Evolutionary conservation across 768 basidiomycete genomes (phyloP).

Genomic region (Lactifluus rugatus): DNA sequence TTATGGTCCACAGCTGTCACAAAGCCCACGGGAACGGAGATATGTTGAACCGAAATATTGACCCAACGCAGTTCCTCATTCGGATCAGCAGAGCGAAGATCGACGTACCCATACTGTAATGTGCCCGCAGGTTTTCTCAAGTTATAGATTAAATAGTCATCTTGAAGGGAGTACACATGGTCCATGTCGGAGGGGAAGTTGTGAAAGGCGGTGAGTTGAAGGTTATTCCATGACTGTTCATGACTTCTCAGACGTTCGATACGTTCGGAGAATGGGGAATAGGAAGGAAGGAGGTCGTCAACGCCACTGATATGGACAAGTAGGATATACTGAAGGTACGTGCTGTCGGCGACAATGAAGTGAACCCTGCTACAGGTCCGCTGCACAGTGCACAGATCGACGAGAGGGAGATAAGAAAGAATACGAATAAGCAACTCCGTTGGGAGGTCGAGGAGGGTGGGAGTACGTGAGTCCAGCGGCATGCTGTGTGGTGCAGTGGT

Average conservation of each 20-base stretch:
- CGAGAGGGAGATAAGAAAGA: background rate
- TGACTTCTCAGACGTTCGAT: slow-evolving; percentile 4
- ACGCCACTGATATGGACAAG: slow-evolving; percentile 4
- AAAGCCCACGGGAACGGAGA: background rate
- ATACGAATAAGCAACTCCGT: slow-evolving; percentile 10
- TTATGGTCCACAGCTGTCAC: slow-evolving; percentile 7
- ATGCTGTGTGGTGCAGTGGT: background rate
- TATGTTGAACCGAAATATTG: background rate
- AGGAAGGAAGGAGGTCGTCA: slow-evolving; percentile 1
- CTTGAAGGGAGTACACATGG: background rate
- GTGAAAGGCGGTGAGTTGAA: background rate
- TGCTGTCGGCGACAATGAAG: background rate
- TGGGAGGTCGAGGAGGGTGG: background rate
- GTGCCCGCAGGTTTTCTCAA: background rate
- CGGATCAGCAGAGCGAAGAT: background rate
- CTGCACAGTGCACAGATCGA: slow-evolving; percentile 2
- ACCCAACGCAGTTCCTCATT: background rate
- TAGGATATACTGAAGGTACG: slow-evolving; percentile 6
- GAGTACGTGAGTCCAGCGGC: background rate
- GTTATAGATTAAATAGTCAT: slow-evolving; percentile 6
- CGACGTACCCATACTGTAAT: slow-evolving; percentile 1
- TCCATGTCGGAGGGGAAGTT: background rate
- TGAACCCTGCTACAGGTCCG: slow-evolving; percentile 1
- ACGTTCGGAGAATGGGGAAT: slow-evolving; percentile 4
- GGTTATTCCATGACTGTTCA: slow-evolving; percentile 5